phyloP scores from a whole-genome alignment of 345 rosid genomes.

The Salix suchowensis region DNA sequence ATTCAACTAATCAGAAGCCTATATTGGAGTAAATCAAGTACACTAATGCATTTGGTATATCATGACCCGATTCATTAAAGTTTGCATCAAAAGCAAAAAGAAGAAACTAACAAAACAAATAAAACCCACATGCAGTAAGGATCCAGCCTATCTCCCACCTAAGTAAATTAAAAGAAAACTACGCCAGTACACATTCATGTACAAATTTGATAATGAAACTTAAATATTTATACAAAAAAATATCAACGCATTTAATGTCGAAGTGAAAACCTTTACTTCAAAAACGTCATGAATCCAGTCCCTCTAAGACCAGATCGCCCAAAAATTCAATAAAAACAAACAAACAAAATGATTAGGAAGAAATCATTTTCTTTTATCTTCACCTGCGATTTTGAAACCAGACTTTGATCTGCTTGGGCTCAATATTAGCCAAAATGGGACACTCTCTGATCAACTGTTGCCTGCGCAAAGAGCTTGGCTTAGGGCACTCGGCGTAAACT shows the following conservation, averaged over 20 bases:
- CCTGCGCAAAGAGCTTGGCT: conserved; percentile 91
- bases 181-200: background rate
- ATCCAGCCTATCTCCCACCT: background rate
- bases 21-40: background rate
- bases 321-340: background rate
- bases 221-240: background rate
- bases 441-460: conserved; percentile 97
- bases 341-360: background rate
- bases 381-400: conserved; percentile 99
- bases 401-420: conserved; percentile 99
- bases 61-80: background rate
- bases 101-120: background rate
- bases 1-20: background rate
- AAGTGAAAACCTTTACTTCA: background rate
- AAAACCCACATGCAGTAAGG: background rate
- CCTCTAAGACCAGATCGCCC: background rate
- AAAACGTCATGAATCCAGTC: background rate
- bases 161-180: background rate
- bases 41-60: background rate
- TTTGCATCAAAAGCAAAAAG: background rate
- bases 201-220: background rate
- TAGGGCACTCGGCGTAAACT: conserved; percentile 94
- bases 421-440: conserved; percentile 88
- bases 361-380: background rate
- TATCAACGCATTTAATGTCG: background rate